These are phyloP conservation scores for Xylaria sp. DNA, from an alignment of 2,329 filamentous ascomycete genomes.

Conservation along the genomic window DNA sequence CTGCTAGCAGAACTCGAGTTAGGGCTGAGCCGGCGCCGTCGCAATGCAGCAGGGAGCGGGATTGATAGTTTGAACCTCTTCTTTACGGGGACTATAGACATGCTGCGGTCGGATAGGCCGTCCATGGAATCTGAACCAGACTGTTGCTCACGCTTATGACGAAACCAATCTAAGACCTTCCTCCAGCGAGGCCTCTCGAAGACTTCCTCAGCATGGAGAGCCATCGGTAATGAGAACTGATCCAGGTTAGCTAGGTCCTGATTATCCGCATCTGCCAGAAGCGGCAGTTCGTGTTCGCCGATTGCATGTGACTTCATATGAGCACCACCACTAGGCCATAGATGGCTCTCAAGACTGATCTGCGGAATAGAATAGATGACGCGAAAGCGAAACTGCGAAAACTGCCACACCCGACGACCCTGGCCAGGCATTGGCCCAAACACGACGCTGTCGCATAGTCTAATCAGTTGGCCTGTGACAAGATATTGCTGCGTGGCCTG, in stretches of 20 bases:
- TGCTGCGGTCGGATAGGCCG: background rate
- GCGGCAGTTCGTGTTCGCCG: conserved; percentile 8
- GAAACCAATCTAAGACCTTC: conserved; percentile 5
- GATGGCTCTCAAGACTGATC: conserved; percentile 10
- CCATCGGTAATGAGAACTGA: background rate
- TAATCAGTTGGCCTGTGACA: conserved; percentile 21
- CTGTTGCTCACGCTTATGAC: background rate
- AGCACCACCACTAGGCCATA: conserved; percentile 19
- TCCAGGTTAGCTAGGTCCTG: background rate
- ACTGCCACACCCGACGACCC: conserved; percentile 26
- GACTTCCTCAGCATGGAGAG: background rate
- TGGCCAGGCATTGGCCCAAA: conserved; percentile 23
- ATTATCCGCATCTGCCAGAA: background rate
- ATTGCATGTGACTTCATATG: conserved; percentile 24
- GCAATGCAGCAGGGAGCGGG: conserved; percentile 6
- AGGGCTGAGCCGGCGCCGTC: background rate
- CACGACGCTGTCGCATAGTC: conserved; percentile 22
- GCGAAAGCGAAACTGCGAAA: conserved; percentile 26
- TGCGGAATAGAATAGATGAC: conserved; percentile 26
- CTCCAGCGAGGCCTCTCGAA: background rate
- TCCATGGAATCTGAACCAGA: background rate
- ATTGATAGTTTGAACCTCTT: conserved; percentile 11
- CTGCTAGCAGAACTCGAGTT: background rate
- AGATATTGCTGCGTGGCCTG: conserved; percentile 26
- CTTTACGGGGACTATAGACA: background rate